Conservation (phyloP, 129 eudicot genomes). For the Flaveria trinervia region DNA sequence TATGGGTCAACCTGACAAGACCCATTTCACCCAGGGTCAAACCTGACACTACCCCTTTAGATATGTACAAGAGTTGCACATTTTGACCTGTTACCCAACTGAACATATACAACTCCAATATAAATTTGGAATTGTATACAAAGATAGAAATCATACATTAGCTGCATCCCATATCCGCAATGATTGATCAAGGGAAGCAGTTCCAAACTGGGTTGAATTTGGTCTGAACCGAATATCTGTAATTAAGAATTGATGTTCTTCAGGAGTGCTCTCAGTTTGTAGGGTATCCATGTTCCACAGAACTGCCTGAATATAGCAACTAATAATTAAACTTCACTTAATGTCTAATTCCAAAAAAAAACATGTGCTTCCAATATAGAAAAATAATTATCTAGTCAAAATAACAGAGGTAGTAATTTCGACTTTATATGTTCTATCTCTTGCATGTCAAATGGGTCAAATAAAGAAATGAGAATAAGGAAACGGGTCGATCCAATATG, state of each 20-base stretch:
- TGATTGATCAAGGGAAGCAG: slow-evolving; percentile 78
- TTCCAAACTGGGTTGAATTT: slow-evolving; percentile 83
- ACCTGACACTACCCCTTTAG: neutral
- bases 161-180: slow-evolving; percentile 96
- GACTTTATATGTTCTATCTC: slow-evolving; percentile 9
- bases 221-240: slow-evolving; percentile 90
- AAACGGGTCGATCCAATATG: neutral
- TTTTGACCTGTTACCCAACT: slow-evolving; percentile 15
- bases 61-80: neutral
- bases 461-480: neutral
- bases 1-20: slow-evolving; percentile 2
- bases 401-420: neutral
- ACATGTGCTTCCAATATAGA: neutral
- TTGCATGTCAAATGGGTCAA: neutral
- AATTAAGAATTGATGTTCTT: slow-evolving; percentile 70
- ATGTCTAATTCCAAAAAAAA: neutral
- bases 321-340: slow-evolving; percentile 4
- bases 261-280: slow-evolving; percentile 81
- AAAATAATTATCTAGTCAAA: neutral
- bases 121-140: neutral
- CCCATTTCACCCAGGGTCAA: neutral
- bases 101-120: neutral
- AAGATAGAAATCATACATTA: slow-evolving; percentile 51
- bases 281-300: slow-evolving; percentile 91
- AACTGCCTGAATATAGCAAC: slow-evolving; percentile 55